Evolutionary conservation across 108 stramenopile genomes (phyloP).

Genomic region (Cyclotella kingstonii): DNA sequence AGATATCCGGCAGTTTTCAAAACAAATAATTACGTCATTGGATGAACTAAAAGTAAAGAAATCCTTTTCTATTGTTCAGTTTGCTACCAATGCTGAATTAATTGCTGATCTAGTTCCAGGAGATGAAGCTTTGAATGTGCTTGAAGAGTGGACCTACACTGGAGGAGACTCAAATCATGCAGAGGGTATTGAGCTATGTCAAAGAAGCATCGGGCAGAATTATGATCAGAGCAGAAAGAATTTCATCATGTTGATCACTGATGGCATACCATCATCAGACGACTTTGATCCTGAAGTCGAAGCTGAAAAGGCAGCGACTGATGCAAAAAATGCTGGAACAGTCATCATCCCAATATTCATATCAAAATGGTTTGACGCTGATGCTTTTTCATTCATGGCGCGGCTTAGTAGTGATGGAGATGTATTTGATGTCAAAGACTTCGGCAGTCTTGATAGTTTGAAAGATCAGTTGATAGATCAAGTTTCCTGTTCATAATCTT

Average conservation of each 20-base stretch:
- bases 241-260: constrained; percentile 37
- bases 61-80: constrained; percentile 28
- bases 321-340: constrained; percentile 19
- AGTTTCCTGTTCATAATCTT: constrained; percentile 33
- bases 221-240: constrained; percentile 10
- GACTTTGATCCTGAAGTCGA: constrained; percentile 9
- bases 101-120: not conserved
- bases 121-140: constrained; percentile 7
- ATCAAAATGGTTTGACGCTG: constrained; percentile 1
- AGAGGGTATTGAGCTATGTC: constrained; percentile 18
- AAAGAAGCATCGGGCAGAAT: not conserved
- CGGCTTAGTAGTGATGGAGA: constrained; percentile 18
- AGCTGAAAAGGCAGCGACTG: constrained; percentile 12
- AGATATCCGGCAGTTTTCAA: constrained; percentile 24
- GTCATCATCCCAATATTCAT: constrained; percentile 40
- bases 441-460: constrained; percentile 24
- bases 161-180: constrained; percentile 30
- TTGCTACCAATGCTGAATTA: constrained; percentile 16
- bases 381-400: constrained; percentile 20
- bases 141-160: constrained; percentile 13
- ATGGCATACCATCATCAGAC: constrained; percentile 13
- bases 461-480: constrained; percentile 29
- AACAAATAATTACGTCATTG: constrained; percentile 11
- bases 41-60: constrained; percentile 14
- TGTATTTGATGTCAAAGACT: constrained; percentile 39